Evolutionary conservation across 306 rosid genomes (phyloP), one percentile per base, ranked within the genome.

Genomic region (Gleditsia sinensis): DNA sequence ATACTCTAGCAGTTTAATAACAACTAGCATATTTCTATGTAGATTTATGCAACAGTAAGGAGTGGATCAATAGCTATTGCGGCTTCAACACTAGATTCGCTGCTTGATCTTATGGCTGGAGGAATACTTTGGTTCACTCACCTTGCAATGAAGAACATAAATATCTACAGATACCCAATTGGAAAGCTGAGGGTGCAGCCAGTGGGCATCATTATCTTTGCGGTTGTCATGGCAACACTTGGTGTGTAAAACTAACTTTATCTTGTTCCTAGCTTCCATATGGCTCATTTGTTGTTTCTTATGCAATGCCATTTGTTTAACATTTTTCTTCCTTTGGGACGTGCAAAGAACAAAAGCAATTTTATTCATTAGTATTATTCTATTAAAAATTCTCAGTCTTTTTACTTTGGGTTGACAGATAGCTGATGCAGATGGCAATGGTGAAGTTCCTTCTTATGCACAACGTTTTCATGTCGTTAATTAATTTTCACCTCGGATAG

Each of bases 81-180:
- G 0, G 96, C 96, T 20, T 91, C 96, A 63, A 91, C 94, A 8
- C 75, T 91, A 24, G 96, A 91, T 69, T 91, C 96, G 60, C 78
- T 94, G 73, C 91, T 91, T 39, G 97, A 91, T 83, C 88, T 91
- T 32, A 80, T 88, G 97, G 96, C 99, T 24, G 99, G 98, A 72
- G 97, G 96, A 8, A 90, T 94, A 72, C 99, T 94, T 16, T 92
- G 97, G 98, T 94, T 87, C 78, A 88, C 96, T 36, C 99, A 94
- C 84, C 8, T 90, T 65, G 69, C 97, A 51, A 94, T 94, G 99
- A 94, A 86, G 81, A 88, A 40, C 70, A 75, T 88, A 55, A 94
- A 92, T 79, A 90, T 92, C 9, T 94, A 94, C 54, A 48, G 80
- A 61, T 92, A 88, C 51, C 99, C 99, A 3, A 94, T 94, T 37